Evolutionary conservation across 805 yeast genomes (phyloP), one percentile per base, ranked within the genome.

Genomic region (Yarrowia yakushimensis): DNA sequence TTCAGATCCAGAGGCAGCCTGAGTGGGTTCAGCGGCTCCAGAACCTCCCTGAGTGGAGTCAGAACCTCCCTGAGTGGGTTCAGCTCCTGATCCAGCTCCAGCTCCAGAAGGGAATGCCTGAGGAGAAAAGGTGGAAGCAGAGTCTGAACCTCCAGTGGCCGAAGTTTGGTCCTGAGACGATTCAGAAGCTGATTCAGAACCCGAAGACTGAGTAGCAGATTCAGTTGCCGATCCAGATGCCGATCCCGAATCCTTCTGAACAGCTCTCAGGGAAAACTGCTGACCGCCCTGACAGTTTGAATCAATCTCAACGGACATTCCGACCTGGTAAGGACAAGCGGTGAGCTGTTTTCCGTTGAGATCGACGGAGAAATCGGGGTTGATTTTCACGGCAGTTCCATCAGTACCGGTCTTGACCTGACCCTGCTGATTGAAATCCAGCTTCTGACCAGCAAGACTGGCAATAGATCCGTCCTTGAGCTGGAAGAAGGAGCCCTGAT

Each of bases 401-500:
- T 5, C 5, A 22, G 20, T 28, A 15, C 39, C 39, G 1, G 39
- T 12, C 39, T 31, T 48, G 39, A 48, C 55, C 2, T 6, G 18
- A 10, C 55, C 55, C 55, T 46, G 28, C 12, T 15, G n/a, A 30
- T 18, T 13, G 6, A 48, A 48, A 8, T 48, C 17, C n/a, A 48
- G 55, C 2, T 48, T 48, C 55, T 48, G 55, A 20, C 55, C 55
- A 2, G 55, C 2, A 4, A 30, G 39, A 22, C 37, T 13, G 3
- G 28, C 22, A n/a, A 48, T 31, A 4, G 27, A 15, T 18, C 20
- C 55, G 15, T 48, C 39, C 30, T 48, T 31, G 39, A 48, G 55
- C 39, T 48, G 55, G 55, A 48, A 48, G 15, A 48, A 48, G 4
- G 55, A 13, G 20, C 55, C 55, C 55, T 48, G 15, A 20, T 48